Base-by-base conservation (phyloP, 768 basidiomycete species). In the Ramaria rubella region DNA sequence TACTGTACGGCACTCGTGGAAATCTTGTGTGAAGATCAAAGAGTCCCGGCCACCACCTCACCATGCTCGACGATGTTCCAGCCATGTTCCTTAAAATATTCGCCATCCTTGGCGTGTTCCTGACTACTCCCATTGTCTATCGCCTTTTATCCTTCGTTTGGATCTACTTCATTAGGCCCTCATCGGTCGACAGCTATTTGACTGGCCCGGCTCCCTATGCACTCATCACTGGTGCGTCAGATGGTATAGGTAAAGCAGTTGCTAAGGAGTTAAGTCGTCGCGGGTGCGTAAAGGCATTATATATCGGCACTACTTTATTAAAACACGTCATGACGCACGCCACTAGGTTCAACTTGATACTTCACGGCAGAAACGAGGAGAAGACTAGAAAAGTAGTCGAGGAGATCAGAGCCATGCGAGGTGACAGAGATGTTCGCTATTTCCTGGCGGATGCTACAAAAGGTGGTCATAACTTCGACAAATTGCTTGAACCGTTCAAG, bases 171-270 rank as follows among this genome's bases (percentile, higher is more conserved):
- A 36, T 56, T 19, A 7, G 55, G 19, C 21, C 55, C 17, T 45
- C 31, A 12, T 27, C 43, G 19, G 26, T 56, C 31, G 24, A 56
- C n/a, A 19, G 33, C 6, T 56, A 56, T 48, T 29, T 56, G 5
- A 29, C 26, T n/a, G 55, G 55, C n/a, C 31, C 43, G 3, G 30
- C 55, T 12, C 58, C 58, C 2, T 60, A 57, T 44, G 59, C 59
- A 2, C 49, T 60, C 27, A 43, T 60, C 4, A 60, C 59, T 3
- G 56, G 55, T 7, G 49, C 49, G 8, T 45, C 55, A 4, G 59
- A 60, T 38, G 59, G 59, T 17, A 60, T 60, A 19, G 55, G 59
- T 21, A 57, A 57, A 26, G 59, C 49, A 26, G 33, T 60, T 3
- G 59, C 59, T 17, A 57, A 42, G 24, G 56, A 60, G 27, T 31